Percentiles rank a stretch among this genome's conserved stretches.
Conservation (phyloP, 1,139 yeast species). For the Arxiozyma slooffiae region DNA sequence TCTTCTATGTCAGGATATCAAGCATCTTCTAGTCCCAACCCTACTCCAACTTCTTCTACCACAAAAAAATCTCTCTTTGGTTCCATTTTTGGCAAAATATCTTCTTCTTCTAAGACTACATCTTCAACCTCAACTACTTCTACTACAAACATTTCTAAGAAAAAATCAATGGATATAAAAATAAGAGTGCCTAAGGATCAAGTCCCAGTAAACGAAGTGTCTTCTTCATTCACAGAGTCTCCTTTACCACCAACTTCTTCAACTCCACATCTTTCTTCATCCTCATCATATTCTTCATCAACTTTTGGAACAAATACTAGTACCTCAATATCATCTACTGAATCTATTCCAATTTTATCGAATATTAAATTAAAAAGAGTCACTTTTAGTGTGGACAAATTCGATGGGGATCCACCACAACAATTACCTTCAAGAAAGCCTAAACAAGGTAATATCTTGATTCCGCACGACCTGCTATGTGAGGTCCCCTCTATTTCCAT, state of each 20-base stretch:
- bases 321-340: not conserved
- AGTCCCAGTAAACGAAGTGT: not conserved
- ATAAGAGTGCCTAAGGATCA: not conserved
- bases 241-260: not conserved
- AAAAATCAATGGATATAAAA: not conserved
- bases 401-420: conserved; percentile 79
- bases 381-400: conserved; percentile 60
- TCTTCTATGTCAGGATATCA: conserved; percentile 1
- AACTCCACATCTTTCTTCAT: not conserved
- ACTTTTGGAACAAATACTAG: not conserved
- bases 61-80: conserved; percentile 21
- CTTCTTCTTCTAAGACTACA: not conserved
- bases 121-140: not conserved
- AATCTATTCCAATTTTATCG: not conserved
- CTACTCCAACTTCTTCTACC: conserved; percentile 10
- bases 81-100: conserved; percentile 19
- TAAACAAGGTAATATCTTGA: conserved; percentile 63
- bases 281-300: not conserved
- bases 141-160: not conserved
- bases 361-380: conserved; percentile 44
- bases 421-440: conserved; percentile 88
- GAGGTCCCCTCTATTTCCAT: conserved; percentile 56
- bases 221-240: not conserved
- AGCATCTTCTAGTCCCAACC: not conserved
- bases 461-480: conserved; percentile 54